Evolutionary conservation across 176 grass and related monocot species (phyloP), one percentile per base, ranked within the genome.

Genomic region (Bromus sterilis): DNA sequence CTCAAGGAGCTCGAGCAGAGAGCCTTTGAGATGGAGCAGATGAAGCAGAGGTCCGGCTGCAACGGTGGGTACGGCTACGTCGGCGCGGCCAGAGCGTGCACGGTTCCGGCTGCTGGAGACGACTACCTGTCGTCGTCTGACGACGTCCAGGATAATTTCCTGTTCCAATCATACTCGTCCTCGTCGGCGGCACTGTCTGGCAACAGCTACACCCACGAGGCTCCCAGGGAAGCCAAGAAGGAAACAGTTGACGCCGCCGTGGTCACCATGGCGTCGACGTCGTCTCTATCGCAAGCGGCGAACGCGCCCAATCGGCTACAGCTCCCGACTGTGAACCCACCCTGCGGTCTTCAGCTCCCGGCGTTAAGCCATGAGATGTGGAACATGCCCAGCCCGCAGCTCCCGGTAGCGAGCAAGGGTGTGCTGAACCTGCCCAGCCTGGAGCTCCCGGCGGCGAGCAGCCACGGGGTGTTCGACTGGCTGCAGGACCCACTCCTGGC

Each of bases 1-100:
- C 81, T 97, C 29, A 97, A 91, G 65, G 91, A 97, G 76, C 78
- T 97, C 43, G 94, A 94, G 61, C 89, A 97, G 42, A 82, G 85
- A 40, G 91, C 94, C 35, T 72, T 65, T 13, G 77, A 56, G 2
- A 83, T 87, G 87, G 89, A 94, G 23, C 87, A 97, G 83, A 79
- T 71, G 80, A 79, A 75, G 76, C 82, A 94, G 66, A 85, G 77
- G 51, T 28, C 56, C 21, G 53, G 46, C 37, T 3, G 23, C 46
- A 44, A 81, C 4, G 70, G 67, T 16, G 61, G 11, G 18, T 70
- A 34, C 62, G 16, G 6, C 16, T 16, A 16, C 29, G n/a, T 35
- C 2, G 26, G 13, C 23, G 67, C 43, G 42, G 26, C 65, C 39
- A 75, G 35, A 59, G 55, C 72, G 23, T 55, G 53, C 18, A 73